These are phyloP conservation scores for Ceratocystis smalleyi DNA, from an alignment of 2,329 filamentous ascomycete species.

Conservation along the genomic window DNA sequence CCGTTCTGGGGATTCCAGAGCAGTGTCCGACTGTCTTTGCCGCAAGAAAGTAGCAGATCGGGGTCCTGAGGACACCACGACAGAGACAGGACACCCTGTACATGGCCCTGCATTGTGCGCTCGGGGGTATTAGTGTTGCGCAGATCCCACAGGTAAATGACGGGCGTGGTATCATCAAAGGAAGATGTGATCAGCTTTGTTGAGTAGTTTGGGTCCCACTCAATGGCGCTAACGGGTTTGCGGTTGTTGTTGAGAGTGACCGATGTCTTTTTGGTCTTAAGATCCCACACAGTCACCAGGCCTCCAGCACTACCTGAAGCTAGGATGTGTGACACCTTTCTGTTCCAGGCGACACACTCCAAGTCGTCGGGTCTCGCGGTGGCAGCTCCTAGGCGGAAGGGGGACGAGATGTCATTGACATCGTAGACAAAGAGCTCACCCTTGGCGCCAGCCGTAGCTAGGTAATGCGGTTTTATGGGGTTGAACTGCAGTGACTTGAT, in stretches of 20 bases:
- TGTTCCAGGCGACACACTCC: conserved; percentile 96
- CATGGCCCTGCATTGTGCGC: conserved; percentile 74
- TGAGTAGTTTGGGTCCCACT: conserved; percentile 91
- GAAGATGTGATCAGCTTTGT: conserved; percentile 91
- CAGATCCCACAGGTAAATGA: conserved; percentile 87
- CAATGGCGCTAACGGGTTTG: conserved; percentile 86
- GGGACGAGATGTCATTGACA: conserved; percentile 72
- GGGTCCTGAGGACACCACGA: conserved; percentile 92
- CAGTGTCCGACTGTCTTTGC: conserved; percentile 90
- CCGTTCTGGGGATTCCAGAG: conserved; percentile 94
- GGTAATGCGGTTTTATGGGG: conserved; percentile 72
- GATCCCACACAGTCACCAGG: conserved; percentile 95
- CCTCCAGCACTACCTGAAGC: conserved; percentile 86
- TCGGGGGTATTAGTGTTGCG: conserved; percentile 94
- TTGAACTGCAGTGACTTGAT: conserved; percentile 97
- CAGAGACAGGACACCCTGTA: conserved; percentile 80
- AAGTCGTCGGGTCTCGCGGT: conserved; percentile 87
- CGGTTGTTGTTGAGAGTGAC: conserved; percentile 89
- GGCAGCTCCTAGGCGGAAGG: conserved; percentile 75
- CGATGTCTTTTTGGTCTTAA: conserved; percentile 95
- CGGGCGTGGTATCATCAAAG: conserved; percentile 70
- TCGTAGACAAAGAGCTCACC: conserved; percentile 96
- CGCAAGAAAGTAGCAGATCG: conserved; percentile 76
- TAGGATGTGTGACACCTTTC: conserved; percentile 89
- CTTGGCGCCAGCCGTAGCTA: conserved; percentile 85